Evolutionary conservation across 1,284 basidiomycete genomes (phyloP), one percentile per base, ranked within the genome.

Genomic region (Boletus calvinii): DNA sequence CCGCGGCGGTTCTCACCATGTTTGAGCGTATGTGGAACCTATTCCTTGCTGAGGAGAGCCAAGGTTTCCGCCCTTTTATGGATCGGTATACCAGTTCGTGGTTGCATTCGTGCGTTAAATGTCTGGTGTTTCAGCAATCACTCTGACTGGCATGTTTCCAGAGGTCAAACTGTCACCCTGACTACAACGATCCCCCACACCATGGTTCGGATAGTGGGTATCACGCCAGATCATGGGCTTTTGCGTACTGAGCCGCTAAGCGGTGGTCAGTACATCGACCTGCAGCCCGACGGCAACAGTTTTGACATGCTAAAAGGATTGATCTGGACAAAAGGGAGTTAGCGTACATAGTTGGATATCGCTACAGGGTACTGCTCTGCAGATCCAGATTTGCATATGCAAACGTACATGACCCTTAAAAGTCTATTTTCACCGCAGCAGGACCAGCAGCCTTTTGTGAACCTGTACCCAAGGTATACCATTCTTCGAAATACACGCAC

Each of bases 241-340:
- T 72, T 99, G 52, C 84, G 93, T 47, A 96, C 94, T 3, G 71
- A 92, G 10, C 86, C 87, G 1, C 78, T 85, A 55, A 67, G 50
- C 3, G 63, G 66, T 41, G 67, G 65, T 17, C 61, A 41, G 24
- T 85, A 76, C 61, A 79, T 89, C 39, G 81, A 83, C 62, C 65
- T 86, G 20, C 96, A 98, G 70, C 97, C 96, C 3, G 94, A 98
- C 64, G 94, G 95, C 29, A 99, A 99, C 69, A 92, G 91, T 64
- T 98, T 99, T 64, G 96, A 98, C 70, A 79, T 98, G 65, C 90
- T 98, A 85, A 81, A 86, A 48, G 92, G 93, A 29, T 72, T 99
- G 67, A 94, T 99, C 65, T 84, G 78, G 72, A 71, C 76, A 18
- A 91, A 90, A 69, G 60, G 60, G 9, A 62, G 29, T 50, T 62